A percentile compares a stretch with the other conserved stretches of the same genome.
phyloP scores from a whole-genome alignment of 805 yeast species.

The Teunomyces kruisii region DNA sequence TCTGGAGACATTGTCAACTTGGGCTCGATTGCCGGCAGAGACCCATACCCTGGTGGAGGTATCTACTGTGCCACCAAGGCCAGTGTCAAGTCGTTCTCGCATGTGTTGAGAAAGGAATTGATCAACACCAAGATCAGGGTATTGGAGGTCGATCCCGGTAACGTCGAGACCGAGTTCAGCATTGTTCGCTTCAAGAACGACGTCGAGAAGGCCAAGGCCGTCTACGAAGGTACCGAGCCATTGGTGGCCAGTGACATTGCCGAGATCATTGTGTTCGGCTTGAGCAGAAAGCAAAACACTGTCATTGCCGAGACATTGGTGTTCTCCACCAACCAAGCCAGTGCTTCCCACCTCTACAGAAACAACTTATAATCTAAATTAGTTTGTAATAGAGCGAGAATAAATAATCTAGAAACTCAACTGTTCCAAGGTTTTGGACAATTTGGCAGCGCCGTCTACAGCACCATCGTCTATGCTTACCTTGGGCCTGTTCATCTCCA shows the following conservation, averaged over 20 bases:
- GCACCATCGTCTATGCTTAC: slow-evolving; percentile 52
- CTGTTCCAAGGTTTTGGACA: slow-evolving; percentile 60
- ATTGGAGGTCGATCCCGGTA: slow-evolving; percentile 76
- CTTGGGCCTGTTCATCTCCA: slow-evolving; percentile 74
- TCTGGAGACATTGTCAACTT: slow-evolving; percentile 71
- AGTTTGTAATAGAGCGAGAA: too few species aligned
- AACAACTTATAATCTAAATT: slow-evolving; percentile 1
- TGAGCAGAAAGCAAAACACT: slow-evolving; percentile 66
- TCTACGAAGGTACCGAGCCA: slow-evolving; percentile 69
- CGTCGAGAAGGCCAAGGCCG: slow-evolving; percentile 55
- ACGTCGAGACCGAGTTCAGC: slow-evolving; percentile 77
- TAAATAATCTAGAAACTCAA: slow-evolving; percentile 44
- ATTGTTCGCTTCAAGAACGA: slow-evolving; percentile 66
- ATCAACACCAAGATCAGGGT: slow-evolving; percentile 69
- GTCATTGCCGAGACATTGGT: slow-evolving; percentile 80
- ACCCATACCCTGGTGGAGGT: slow-evolving; percentile 76
- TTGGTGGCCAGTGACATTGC: slow-evolving; percentile 72
- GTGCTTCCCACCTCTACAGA: slow-evolving; percentile 60
- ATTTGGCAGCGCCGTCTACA: slow-evolving; percentile 64
- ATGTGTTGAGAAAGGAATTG: slow-evolving; percentile 71
- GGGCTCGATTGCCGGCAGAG: slow-evolving; percentile 80
- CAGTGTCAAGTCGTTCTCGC: slow-evolving; percentile 69
- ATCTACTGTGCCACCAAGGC: slow-evolving; percentile 77
- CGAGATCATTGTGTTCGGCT: slow-evolving; percentile 65
- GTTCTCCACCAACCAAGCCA: slow-evolving; percentile 84